A percentile compares a stretch with the other conserved stretches of the same genome.
Evolutionary conservation across 805 yeast species (phyloP).

Genomic region (Ogataea henricii): DNA sequence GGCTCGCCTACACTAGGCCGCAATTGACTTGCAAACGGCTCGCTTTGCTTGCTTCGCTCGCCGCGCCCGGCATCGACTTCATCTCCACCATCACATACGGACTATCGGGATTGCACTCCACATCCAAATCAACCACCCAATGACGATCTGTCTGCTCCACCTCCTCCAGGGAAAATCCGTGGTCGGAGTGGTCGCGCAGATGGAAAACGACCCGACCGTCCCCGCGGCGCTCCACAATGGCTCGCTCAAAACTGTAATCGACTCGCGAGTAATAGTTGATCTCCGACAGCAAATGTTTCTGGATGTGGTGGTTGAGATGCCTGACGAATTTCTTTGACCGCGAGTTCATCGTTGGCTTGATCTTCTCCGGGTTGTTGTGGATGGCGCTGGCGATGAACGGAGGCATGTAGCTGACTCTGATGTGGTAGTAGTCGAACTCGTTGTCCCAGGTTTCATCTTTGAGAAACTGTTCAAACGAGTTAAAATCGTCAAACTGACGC

Average conservation of each 20-base stretch:
- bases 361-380: slow-evolving; percentile 66
- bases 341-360: slow-evolving; percentile 68
- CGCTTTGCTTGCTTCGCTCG: background rate
- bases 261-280: slow-evolving; percentile 59
- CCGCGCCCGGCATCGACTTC: slow-evolving; percentile 48
- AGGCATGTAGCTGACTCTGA: slow-evolving; percentile 24
- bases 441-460: slow-evolving; percentile 51
- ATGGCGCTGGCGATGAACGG: slow-evolving; percentile 66
- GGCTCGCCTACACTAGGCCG: background rate
- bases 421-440: slow-evolving; percentile 27
- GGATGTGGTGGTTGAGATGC: slow-evolving; percentile 69
- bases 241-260: slow-evolving; percentile 39
- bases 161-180: slow-evolving; percentile 47
- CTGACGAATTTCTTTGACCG: slow-evolving; percentile 68
- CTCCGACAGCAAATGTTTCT: slow-evolving; percentile 64
- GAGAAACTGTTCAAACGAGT: slow-evolving; percentile 58
- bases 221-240: slow-evolving; percentile 47
- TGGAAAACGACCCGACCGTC: slow-evolving; percentile 58
- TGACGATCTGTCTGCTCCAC: slow-evolving; percentile 43
- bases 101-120: slow-evolving; percentile 63
- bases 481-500: slow-evolving; percentile 56
- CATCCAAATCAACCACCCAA: slow-evolving; percentile 63
- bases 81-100: slow-evolving; percentile 68
- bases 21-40: background rate
- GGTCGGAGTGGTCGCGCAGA: slow-evolving; percentile 56